Evolutionary conservation across 257 asterid species (phyloP), one percentile per base, ranked within the genome.

Genomic region (Gentiana dahurica): DNA sequence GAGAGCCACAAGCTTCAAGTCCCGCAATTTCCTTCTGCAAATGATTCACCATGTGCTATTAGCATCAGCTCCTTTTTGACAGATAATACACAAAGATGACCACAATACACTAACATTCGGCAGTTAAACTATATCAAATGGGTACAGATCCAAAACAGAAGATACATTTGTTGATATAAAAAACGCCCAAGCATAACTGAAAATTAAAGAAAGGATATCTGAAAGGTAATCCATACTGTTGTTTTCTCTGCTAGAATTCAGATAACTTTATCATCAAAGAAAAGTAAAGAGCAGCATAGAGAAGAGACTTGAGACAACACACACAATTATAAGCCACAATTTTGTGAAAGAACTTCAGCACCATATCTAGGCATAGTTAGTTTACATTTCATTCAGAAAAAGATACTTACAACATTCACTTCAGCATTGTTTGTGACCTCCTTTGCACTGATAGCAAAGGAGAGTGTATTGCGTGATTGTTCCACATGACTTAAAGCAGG

Each of bases 401-500:
- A 15, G 41, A 13, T 32, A 41, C 53, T 50, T 51, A 63, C 78
- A 97, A 88, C 83, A 85, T 92, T 92, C 35, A 92, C 99, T 81
- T 73, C 92, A 59, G 95, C 95, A 71, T 46, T 85, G 64, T 87
- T 83, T 53, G 85, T 85, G 60, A 92, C 99, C 74, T 92, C 95
- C 78, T 85, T 92, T 55, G 99, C 99, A 74, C 85, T 92, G 34
- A 85, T 88, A 36, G 97, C 99, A 71, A 92, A 92, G 49, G 70
- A 63, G 64, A 88, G 87, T 1, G 95, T 92, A 70, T 88, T 88
- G 61, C 99, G 75, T 15, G 97, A 88, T 72, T 92, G 97, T 62
- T 88, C 98, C 66, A 88, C 86, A 61, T 92, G 97, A 75, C 90
- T 74, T 66, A 92, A 65, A 73, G 97, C 94, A 65, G 98, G 95